Percentiles rank a stretch among this genome's conserved stretches.
These are phyloP conservation scores for Toxicodendron radicans DNA, from an alignment of 345 rosid species.

Conservation along the genomic window DNA sequence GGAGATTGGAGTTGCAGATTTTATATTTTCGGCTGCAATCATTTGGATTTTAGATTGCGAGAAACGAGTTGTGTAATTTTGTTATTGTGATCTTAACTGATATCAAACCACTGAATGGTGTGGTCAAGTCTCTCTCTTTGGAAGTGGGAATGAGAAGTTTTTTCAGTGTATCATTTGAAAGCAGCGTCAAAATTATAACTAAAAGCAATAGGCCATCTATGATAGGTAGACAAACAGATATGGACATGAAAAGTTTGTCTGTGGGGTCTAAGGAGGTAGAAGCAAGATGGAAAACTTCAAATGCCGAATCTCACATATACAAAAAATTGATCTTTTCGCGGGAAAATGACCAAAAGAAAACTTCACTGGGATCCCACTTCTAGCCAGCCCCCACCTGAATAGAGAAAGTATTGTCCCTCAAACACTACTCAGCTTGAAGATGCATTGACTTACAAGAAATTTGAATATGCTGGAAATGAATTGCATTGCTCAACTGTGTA, in stretches of 20 bases:
- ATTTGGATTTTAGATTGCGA: too few relatives aligned
- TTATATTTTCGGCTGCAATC: too few relatives aligned
- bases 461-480: neutral
- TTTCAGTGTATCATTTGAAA: too few relatives aligned
- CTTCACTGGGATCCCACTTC: neutral
- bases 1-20: too few relatives aligned
- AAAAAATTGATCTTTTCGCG: neutral
- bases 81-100: too few relatives aligned
- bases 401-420: neutral
- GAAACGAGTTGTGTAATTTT: too few relatives aligned
- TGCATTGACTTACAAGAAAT: neutral
- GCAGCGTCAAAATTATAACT: too few relatives aligned
- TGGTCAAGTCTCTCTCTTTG: too few relatives aligned
- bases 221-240: neutral
- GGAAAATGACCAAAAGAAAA: neutral
- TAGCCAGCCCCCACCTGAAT: neutral
- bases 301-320: neutral
- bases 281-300: neutral
- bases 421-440: neutral
- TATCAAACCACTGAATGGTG: too few relatives aligned
- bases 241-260: neutral
- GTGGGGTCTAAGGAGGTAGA: neutral
- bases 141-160: too few relatives aligned
- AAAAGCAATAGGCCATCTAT: too few relatives aligned
- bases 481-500: neutral